These are phyloP conservation scores for Fistulifera pelliculosa DNA, from an alignment of 108 stramenopile genomes.

Conservation along the genomic window DNA sequence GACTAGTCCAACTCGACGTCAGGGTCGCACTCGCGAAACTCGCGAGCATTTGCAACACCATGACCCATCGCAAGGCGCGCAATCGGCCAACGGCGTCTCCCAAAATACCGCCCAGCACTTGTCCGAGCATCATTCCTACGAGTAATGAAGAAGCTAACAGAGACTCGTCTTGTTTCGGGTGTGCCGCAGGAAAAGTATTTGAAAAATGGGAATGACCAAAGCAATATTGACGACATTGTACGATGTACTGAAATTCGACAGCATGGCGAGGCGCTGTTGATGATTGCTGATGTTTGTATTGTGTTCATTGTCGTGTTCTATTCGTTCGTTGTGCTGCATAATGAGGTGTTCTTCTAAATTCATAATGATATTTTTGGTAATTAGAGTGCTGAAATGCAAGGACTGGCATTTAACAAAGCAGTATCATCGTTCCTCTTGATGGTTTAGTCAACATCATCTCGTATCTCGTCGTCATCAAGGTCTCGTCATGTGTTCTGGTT, in stretches of 20 bases:
- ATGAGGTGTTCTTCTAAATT: no score
- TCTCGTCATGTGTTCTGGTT: no score
- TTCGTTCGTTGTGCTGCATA: no score
- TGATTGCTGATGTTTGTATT: no score
- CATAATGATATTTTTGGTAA: no score
- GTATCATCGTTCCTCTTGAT: no score
- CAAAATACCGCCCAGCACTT: slow-evolving; percentile 69
- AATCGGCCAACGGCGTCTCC: slow-evolving; percentile 66
- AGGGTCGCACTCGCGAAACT: slow-evolving; percentile 44
- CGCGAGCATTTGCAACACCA: slow-evolving; percentile 67
- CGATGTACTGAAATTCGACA: slow-evolving; percentile 83
- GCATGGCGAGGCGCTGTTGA: slow-evolving; percentile 32
- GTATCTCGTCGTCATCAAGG: no score
- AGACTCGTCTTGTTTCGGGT: slow-evolving; percentile 9
- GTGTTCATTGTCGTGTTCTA: no score
- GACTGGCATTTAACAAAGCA: no score
- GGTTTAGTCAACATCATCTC: no score
- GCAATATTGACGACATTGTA: slow-evolving; percentile 85
- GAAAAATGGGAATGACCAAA: slow-evolving; percentile 62
- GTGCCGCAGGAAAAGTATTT: slow-evolving; percentile 8
- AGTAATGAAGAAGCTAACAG: slow-evolving; percentile 59
- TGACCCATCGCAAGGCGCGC: slow-evolving; percentile 58
- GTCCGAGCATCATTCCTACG: slow-evolving; percentile 83
- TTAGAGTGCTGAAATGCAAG: no score
- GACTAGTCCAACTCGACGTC: not conserved